Evolutionary conservation across 2,329 filamentous ascomycete genomes (phyloP), one percentile per base, ranked within the genome.

Genomic region (Chrysoporthe deuterocubensis): DNA sequence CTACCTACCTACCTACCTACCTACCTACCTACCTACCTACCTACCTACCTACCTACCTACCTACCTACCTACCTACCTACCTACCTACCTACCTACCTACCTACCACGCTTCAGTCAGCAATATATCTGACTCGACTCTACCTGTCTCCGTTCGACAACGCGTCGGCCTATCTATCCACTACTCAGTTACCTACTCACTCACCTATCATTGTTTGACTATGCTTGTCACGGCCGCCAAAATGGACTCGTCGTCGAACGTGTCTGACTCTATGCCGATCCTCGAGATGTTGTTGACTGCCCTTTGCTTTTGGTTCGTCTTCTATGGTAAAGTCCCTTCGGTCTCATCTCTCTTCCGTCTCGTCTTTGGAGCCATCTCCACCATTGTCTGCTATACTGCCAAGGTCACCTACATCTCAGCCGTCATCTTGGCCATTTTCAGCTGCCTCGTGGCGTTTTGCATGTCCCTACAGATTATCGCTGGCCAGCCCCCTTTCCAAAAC

Each of bases 401-500:
- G 4, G 21, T 54, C 21, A 32, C 42, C 43, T 32, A 62, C 58
- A 18, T 66, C 50, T 8, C 11, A n/a, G 9, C 21, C 42, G 63
- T 57, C 14, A 43, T 60, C 21, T 16, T 46, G 57, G 14, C 18
- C 40, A 21, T 5, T 62, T 32, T 21, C 48, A 3, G 14, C 58
- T 46, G 16, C 58, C 50, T 40, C 46, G 7, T 52, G 42, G 50
- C 61, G 37, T 57, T 64, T 1, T 65, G 62, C n/a, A 57, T 14
- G 5, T 46, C 61, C 9, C 52, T 67, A 26, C 65, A 67, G 40
- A 60, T 44, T 18, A 61, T 67, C n/a, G 62, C 68, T 18, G 11
- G 62, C 7, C 52, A 52, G 6, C 43, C 40, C 14, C 59, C 52
- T 21, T 18, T 62, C 52, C 52, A 42, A 43, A 54, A 50, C 14